Base-by-base conservation (phyloP, 257 asterid genomes). In the Fraxinus anomala region DNA sequence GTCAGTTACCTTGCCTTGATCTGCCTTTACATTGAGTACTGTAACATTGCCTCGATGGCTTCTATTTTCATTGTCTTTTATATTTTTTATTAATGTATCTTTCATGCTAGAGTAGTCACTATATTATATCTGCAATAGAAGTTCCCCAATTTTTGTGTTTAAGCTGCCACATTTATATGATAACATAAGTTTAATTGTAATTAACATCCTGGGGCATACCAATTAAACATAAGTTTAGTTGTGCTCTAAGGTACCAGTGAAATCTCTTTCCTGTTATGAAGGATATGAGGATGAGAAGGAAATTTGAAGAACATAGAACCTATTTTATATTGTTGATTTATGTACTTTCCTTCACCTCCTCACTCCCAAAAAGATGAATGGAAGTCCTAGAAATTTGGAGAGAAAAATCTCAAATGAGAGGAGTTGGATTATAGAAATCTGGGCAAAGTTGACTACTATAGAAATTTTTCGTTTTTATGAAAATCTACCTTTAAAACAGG, bases 1-100 rank as follows among this genome's bases (percentile, higher is more conserved):
- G 88, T 79, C 42, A 82, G 91, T 81, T 79, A 26, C 28, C 28
- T 26, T 26, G 28, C 61, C 77, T 79, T 65, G 67, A 68, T 51
- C 67, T 75, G 47, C 71, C 63, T 76, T 61, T 75, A 21, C 49
- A n/a, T 76, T 61, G 56, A 5, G 31, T 34, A 21, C 68, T 61
- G 37, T 65, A 39, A 76, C 56, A 54, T 76, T 54, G 65, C 65
- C 11, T n/a, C 24, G 0, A 19, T 0, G 26, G 65, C 11, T 42
- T 7, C 19, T 77, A 9, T 74, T 17, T 39, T 30, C 6, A 44
- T 72, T 54, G 24, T 19, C 26, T 54, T 54, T 33, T 28, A 7
- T 31, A 31, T 73, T 7, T 26, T 26, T 26, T 26, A 30, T 54
- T 28, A 26, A 34, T 54, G 7, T 17, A 54, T 5, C 11, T 54